Evolutionary conservation across 2,329 filamentous ascomycete genomes (phyloP), one percentile per base, ranked within the genome.

Genomic region (Epicoccum nigrum): DNA sequence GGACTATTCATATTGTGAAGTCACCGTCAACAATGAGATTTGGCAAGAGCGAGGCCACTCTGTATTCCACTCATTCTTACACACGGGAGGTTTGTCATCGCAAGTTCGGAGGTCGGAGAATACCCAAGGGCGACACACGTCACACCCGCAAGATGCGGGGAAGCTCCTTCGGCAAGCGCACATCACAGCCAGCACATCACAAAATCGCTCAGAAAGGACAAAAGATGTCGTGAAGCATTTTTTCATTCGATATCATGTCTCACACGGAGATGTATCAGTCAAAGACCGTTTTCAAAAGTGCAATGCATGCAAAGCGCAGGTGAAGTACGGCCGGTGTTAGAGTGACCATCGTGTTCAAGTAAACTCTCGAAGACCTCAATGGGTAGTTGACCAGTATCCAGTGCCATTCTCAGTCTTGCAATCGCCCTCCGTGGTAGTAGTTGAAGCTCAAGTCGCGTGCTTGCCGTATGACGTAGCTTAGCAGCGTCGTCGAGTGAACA

Each of bases 211-310:
- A n/a, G 33, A 32, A n/a, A 42, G 7, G 8, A 38, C 33, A 30
- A 17, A 30, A 17, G 11, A 59, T 70, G 62, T 71, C 69, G 68
- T 71, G 69, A 68, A 71, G 64, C 63, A 69, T 69, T 65, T 65
- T 64, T 66, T 64, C 60, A 68, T 70, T 65, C 65, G 58, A 56
- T 60, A 39, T 52, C 67, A 59, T 67, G 51, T 66, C 55, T 71
- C 69, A 72, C 69, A 69, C 64, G 66, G 69, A 65, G 57, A 70
- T 64, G 56, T 59, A 44, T 60, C 59, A 61, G 62, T 64, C 71
- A 74, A 74, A 74, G 71, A 62, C 63, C 61, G 63, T 62, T 56
- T 54, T 55, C 62, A 41, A 35, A 52, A 58, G 43, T 31, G 49
- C 54, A 48, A 48, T 56, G 27, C 40, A 9, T 27, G 35, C 46